Evolutionary conservation across 352 stramenopile genomes (phyloP).

Genomic region (Globisporangium acanthophoron): DNA sequence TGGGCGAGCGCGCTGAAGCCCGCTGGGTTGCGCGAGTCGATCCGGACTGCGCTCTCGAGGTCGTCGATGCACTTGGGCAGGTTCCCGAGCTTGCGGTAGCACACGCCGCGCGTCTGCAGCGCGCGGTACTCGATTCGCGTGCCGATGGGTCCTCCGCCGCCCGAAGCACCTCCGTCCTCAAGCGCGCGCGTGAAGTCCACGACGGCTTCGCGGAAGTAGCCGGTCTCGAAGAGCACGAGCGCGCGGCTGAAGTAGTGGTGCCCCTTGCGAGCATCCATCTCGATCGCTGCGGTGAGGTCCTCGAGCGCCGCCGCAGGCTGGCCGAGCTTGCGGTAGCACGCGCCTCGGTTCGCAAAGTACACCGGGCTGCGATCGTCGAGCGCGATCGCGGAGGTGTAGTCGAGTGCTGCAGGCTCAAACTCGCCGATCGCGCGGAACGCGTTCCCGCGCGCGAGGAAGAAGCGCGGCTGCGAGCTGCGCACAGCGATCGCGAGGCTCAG

Average conservation of each 20-base stretch:
- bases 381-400: constrained; percentile 52
- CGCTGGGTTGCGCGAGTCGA: constrained; percentile 60
- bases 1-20: constrained; percentile 59
- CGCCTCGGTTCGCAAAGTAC: constrained; percentile 72
- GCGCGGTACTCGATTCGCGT: constrained; percentile 63
- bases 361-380: constrained; percentile 59
- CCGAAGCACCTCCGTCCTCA: constrained; percentile 34
- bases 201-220: constrained; percentile 63
- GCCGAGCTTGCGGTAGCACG: constrained; percentile 71
- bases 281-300: constrained; percentile 63
- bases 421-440: constrained; percentile 69
- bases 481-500: constrained; percentile 74
- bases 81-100: constrained; percentile 51
- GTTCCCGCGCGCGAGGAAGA: constrained; percentile 72
- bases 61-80: constrained; percentile 69
- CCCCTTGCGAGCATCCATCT: constrained; percentile 66
- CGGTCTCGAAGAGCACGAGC: constrained; percentile 57
- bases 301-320: constrained; percentile 49
- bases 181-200: constrained; percentile 69
- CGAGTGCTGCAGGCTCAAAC: constrained; percentile 49
- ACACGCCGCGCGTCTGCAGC: constrained; percentile 61
- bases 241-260: constrained; percentile 75
- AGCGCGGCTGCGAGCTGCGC: constrained; percentile 57
- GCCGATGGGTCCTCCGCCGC: constrained; percentile 22
- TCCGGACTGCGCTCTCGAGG: constrained; percentile 57